phyloP scores from a whole-genome alignment of 306 rosid species.

The Neltuma alba region DNA sequence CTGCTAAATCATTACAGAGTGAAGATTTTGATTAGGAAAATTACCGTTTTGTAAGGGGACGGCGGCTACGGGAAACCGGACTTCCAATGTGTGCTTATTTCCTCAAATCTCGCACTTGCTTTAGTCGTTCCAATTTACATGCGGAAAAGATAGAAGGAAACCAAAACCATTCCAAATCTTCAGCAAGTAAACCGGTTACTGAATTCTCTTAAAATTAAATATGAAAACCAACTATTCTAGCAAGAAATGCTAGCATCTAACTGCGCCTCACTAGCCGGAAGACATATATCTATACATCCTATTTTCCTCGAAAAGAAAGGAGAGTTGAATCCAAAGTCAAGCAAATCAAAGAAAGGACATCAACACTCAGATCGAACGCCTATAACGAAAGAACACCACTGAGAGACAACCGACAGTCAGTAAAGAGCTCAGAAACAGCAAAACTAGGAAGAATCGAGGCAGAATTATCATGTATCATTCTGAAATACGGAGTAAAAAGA shows the following conservation, averaged over 20 bases:
- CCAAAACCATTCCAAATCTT: neutral
- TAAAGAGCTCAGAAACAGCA: neutral
- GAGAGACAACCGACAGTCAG: neutral
- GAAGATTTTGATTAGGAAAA: neutral
- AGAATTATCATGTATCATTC: neutral
- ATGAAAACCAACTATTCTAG: neutral
- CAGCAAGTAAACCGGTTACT: neutral
- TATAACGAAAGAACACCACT: neutral
- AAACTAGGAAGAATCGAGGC: neutral
- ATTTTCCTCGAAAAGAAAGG: constrained; percentile 23
- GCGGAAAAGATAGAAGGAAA: neutral
- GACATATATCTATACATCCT: neutral
- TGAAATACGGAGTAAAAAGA: neutral
- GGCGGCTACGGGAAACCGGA: neutral
- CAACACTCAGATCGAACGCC: constrained; percentile 44
- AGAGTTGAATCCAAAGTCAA: constrained; percentile 13
- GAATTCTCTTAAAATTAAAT: neutral
- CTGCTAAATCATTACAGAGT: neutral
- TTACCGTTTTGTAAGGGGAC: neutral
- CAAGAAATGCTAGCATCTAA: neutral
- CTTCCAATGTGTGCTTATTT: neutral
- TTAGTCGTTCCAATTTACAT: neutral
- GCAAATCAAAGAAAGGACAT: neutral
- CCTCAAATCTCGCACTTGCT: neutral
- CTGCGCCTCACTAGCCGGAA: neutral